A percentile compares a stretch with the other conserved stretches of the same genome.
These are phyloP conservation scores for Pythium aristosporum DNA, from an alignment of 352 stramenopile genomes.

Conservation along the genomic window DNA sequence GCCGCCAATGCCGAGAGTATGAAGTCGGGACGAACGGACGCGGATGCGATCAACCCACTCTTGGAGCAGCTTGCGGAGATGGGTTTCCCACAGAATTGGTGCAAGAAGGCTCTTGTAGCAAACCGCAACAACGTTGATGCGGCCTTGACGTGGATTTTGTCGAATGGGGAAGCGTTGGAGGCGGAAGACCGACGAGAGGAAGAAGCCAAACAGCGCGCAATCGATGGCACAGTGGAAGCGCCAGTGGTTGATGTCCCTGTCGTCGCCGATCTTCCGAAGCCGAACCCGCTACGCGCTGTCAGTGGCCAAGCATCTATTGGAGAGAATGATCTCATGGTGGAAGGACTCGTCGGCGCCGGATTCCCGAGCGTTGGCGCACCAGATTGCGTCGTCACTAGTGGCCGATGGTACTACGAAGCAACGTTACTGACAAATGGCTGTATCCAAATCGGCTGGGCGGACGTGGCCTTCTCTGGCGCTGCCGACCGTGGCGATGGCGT, in stretches of 20 bases:
- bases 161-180: slow-evolving; percentile 87
- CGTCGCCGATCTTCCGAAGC: slow-evolving; percentile 32
- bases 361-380: slow-evolving; percentile 85
- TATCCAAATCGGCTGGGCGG: slow-evolving; percentile 94
- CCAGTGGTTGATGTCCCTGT: not conserved
- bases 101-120: slow-evolving; percentile 85
- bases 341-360: slow-evolving; percentile 79
- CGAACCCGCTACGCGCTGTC: slow-evolving; percentile 80
- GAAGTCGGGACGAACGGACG: slow-evolving; percentile 33
- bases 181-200: slow-evolving; percentile 87
- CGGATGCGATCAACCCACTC: slow-evolving; percentile 54
- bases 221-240: slow-evolving; percentile 9
- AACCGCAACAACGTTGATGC: slow-evolving; percentile 91
- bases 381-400: slow-evolving; percentile 74
- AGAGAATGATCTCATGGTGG: slow-evolving; percentile 82
- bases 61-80: slow-evolving; percentile 91
- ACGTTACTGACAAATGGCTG: slow-evolving; percentile 90
- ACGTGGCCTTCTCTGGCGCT: slow-evolving; percentile 85
- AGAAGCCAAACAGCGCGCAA: slow-evolving; percentile 45
- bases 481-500: slow-evolving; percentile 90
- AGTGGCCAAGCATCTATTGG: slow-evolving; percentile 86
- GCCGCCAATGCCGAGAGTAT: slow-evolving; percentile 20
- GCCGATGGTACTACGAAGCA: slow-evolving; percentile 93
- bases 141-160: slow-evolving; percentile 92
- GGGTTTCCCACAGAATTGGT: slow-evolving; percentile 93